phyloP scores from a whole-genome alignment of 192 early-diverging fungal species.

The Linnemannia schmuckeri region DNA sequence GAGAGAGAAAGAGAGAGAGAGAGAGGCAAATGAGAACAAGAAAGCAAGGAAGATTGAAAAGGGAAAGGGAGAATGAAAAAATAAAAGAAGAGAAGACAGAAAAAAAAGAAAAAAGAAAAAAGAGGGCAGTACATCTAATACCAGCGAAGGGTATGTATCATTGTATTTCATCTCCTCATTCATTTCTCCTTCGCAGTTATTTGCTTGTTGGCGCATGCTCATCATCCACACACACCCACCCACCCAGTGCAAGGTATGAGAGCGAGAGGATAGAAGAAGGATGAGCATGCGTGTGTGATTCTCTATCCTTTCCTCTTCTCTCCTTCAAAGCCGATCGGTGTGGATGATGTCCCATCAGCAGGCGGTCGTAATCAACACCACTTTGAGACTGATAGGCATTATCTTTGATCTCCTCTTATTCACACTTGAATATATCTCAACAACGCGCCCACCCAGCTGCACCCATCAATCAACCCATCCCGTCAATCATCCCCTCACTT shows the following conservation, averaged over 20 bases:
- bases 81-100: not conserved
- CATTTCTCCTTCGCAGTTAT: not conserved
- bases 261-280: not conserved
- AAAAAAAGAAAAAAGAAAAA: not conserved
- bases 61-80: not conserved
- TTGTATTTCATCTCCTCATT: not conserved
- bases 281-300: not conserved
- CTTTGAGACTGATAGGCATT: not conserved
- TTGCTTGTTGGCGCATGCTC: conserved; percentile 3
- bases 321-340: not conserved
- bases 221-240: not conserved
- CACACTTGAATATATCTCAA: not conserved
- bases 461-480: not conserved
- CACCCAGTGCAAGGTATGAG: not conserved
- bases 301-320: not conserved
- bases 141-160: not conserved
- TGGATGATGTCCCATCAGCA: not conserved
- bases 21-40: not conserved
- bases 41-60: not conserved
- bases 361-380: not conserved
- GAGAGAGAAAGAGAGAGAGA: conserved; percentile 5
- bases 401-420: not conserved
- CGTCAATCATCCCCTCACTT: not conserved
- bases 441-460: not conserved
- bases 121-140: not conserved